Evolutionary conservation across 441 rosid genomes (phyloP).

Genomic region (Populus tomentosa): DNA sequence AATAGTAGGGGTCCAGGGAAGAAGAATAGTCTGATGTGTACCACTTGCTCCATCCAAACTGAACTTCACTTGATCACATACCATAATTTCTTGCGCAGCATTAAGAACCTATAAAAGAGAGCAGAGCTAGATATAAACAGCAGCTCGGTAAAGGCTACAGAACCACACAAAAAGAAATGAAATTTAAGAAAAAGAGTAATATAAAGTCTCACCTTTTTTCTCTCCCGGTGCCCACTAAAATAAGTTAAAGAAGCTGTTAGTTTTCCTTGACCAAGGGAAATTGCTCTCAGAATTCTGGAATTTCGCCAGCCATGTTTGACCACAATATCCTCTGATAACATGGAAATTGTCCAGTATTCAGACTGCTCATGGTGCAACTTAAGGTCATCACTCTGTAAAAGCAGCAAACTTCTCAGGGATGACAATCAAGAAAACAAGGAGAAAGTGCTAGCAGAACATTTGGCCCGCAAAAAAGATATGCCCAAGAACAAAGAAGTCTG

Average conservation of each 20-base stretch:
- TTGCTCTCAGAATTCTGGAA: slow-evolving; percentile 57
- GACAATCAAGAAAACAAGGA: slow-evolving; percentile 25
- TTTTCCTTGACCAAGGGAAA: slow-evolving; percentile 69
- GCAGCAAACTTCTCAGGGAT: slow-evolving; percentile 26
- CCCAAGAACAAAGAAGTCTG: background rate
- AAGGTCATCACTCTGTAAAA: slow-evolving; percentile 74
- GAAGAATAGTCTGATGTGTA: slow-evolving; percentile 44
- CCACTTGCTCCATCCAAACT: slow-evolving; percentile 38
- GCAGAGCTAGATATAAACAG: slow-evolving; percentile 11
- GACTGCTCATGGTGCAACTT: slow-evolving; percentile 53
- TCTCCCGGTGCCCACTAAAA: slow-evolving; percentile 43
- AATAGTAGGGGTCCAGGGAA: slow-evolving; percentile 86
- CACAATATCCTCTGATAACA: slow-evolving; percentile 45
- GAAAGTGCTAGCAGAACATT: slow-evolving; percentile 4
- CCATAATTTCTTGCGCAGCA: slow-evolving; percentile 71
- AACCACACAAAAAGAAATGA: slow-evolving; percentile 7
- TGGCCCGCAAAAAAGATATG: background rate
- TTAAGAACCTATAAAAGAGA: slow-evolving; percentile 57
- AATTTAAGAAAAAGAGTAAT: background rate
- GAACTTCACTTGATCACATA: slow-evolving; percentile 74
- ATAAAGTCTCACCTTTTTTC: slow-evolving; percentile 53
- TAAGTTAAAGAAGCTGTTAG: slow-evolving; percentile 71
- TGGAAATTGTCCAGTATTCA: slow-evolving; percentile 50
- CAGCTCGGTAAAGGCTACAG: slow-evolving; percentile 4
- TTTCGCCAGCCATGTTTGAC: slow-evolving; percentile 47